A percentile compares a stretch with the other conserved stretches of the same genome.
Evolutionary conservation across 2,329 filamentous ascomycete genomes (phyloP).

Genomic region (Ploettnerulaceae sp.): DNA sequence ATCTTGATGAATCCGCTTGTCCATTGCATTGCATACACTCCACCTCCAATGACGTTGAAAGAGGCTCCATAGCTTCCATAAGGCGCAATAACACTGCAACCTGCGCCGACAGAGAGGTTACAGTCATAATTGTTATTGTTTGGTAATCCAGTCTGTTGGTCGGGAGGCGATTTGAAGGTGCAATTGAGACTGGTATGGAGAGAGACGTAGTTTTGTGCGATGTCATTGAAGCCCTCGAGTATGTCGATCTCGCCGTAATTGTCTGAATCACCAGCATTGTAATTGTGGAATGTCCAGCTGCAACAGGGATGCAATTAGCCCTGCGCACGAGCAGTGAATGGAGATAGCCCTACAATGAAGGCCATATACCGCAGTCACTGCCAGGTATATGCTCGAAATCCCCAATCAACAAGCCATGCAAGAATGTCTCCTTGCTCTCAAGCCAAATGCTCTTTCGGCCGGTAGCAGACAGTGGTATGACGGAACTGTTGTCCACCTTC

Average conservation of each 20-base stretch:
- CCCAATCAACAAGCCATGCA: constrained; percentile 62
- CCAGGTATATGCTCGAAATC: constrained; percentile 70
- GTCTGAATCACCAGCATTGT: not conserved
- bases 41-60: constrained; percentile 33
- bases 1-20: constrained; percentile 42
- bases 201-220: constrained; percentile 18
- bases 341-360: constrained; percentile 48
- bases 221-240: constrained; percentile 48
- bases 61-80: constrained; percentile 34
- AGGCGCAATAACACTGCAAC: constrained; percentile 36
- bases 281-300: constrained; percentile 25
- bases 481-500: constrained; percentile 23
- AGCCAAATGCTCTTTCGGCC: constrained; percentile 58
- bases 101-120: constrained; percentile 38
- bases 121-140: constrained; percentile 37
- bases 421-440: constrained; percentile 57
- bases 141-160: constrained; percentile 17
- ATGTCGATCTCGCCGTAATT: constrained; percentile 31
- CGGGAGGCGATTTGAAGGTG: constrained; percentile 18
- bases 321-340: constrained; percentile 7
- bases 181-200: constrained; percentile 22
- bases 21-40: constrained; percentile 58
- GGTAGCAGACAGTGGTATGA: constrained; percentile 33
- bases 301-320: no score
- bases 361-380: constrained; percentile 70